Evolutionary conservation across 2,329 filamentous ascomycete species (phyloP).

Genomic region (Phoma herbarum): DNA sequence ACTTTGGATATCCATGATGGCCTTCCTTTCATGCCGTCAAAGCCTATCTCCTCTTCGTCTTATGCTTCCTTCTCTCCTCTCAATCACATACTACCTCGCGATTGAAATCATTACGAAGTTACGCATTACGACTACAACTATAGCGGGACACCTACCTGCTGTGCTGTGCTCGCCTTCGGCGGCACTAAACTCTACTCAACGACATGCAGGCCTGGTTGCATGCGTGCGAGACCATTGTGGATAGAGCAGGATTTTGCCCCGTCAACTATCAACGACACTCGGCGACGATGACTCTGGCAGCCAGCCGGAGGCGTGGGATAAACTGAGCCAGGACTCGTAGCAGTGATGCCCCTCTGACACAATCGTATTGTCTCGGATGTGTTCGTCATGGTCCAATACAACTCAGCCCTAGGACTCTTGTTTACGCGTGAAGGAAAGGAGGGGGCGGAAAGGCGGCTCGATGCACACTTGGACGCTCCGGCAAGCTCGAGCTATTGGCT

Average conservation of each 20-base stretch:
- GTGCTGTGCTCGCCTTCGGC: slow-evolving; percentile 1
- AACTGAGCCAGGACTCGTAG: slow-evolving; percentile 50
- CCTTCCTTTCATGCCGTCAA: slow-evolving; percentile 7
- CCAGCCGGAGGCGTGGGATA: slow-evolving; percentile 51
- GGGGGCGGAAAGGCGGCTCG: slow-evolving; percentile 40
- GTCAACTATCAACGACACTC: slow-evolving; percentile 20
- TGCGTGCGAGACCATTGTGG: background rate
- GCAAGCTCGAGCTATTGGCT: slow-evolving; percentile 38
- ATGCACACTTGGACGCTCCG: slow-evolving; percentile 43
- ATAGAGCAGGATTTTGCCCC: background rate
- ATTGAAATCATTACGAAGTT: slow-evolving; percentile 13
- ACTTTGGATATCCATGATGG: slow-evolving; percentile 55
- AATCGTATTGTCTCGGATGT: background rate
- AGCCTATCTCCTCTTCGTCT: slow-evolving; percentile 17
- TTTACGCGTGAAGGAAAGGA: slow-evolving; percentile 32
- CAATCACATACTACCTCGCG: slow-evolving; percentile 6
- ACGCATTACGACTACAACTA: slow-evolving; percentile 1
- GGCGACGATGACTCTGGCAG: slow-evolving; percentile 39
- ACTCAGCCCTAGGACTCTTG: slow-evolving; percentile 52
- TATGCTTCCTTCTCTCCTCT: slow-evolving; percentile 29
- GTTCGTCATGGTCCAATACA: slow-evolving; percentile 48
- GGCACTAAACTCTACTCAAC: background rate
- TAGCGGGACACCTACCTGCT: slow-evolving; percentile 3
- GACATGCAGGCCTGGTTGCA: background rate
- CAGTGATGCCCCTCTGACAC: slow-evolving; percentile 38